phyloP scores from a whole-genome alignment of 768 basidiomycete species.

The Tremella mesenterica region DNA sequence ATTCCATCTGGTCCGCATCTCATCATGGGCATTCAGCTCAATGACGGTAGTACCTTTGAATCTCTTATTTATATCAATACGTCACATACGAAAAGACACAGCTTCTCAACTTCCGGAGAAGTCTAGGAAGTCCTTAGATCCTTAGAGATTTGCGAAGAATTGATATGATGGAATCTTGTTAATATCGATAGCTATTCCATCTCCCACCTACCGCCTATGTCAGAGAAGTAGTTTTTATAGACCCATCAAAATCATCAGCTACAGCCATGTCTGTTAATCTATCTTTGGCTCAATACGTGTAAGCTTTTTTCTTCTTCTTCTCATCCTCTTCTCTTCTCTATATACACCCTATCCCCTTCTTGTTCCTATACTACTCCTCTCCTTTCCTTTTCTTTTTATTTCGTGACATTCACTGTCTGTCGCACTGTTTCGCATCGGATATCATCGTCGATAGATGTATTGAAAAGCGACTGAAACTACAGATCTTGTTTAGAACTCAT shows the following conservation, averaged over 20 bases:
- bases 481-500: constrained; percentile 63
- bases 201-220: constrained; percentile 65
- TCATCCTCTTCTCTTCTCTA: too few species aligned
- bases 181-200: constrained; percentile 34
- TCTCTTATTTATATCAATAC: neutral
- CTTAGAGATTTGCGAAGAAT: too few species aligned
- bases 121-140: too few species aligned
- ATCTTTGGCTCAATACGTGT: constrained; percentile 86
- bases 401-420: neutral
- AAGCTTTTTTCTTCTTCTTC: constrained; percentile 45
- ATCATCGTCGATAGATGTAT: neutral
- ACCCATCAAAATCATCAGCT: constrained; percentile 69
- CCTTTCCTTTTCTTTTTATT: too few species aligned
- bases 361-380: too few species aligned
- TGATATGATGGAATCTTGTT: too few species aligned
- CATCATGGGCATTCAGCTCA: neutral
- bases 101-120: too few species aligned
- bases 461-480: neutral
- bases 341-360: too few species aligned
- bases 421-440: neutral
- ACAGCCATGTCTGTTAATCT: constrained; percentile 88
- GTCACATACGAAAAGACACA: neutral
- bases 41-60: neutral
- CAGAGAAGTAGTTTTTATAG: constrained; percentile 85
- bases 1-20: neutral